Base-by-base conservation (phyloP, 2,329 filamentous ascomycete genomes). In the Penicillium fuscoglaucum region DNA sequence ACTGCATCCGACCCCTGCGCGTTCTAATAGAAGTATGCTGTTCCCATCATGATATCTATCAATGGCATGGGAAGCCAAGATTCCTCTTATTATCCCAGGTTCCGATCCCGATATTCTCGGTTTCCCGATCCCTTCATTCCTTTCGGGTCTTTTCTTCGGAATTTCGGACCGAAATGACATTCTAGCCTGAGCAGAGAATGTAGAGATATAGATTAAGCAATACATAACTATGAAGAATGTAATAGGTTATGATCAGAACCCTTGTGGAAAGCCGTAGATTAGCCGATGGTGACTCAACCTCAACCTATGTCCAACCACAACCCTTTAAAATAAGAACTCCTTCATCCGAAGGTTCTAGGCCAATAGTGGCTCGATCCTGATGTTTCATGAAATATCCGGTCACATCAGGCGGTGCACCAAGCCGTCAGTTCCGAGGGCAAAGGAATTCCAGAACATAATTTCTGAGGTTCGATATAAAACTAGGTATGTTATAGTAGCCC, bases 91-190 rank as follows among this genome's bases (percentile, higher is more conserved):
- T 21, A 7, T n/a, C 31, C 12, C 12, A 33, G 31, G 12, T 15
- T 13, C 31, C 31, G 12, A 33, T 33, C 31, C 31, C 12, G 31
- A 33, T 33, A 33, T 33, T 55, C 50, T 55, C 44, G 52, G 52
- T 40, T 49, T 55, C 43, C 52, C 52, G 52, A 33, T 49, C 24
- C 52, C 35, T 55, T 47, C n/a, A 48, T 47, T 48, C 43, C 31
- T 31, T 7, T 24, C 24, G 52, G 29, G 15, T 15, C 26, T 28
- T 26, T 31, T 19, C 15, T 8, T 33, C 31, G 12, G 31, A 13
- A 43, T 33, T 7, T 21, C 41, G 13, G 24, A 29, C 26, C 24
- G 43, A 19, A 15, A 10, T 37, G 52, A 19, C 46, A 28, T 41
- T 37, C 39, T 28, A 8, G 43, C 31, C 17, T 31, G 2, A 9